Evolutionary conservation across 768 basidiomycete species (phyloP).

Genomic region (Lactarius psammicola): DNA sequence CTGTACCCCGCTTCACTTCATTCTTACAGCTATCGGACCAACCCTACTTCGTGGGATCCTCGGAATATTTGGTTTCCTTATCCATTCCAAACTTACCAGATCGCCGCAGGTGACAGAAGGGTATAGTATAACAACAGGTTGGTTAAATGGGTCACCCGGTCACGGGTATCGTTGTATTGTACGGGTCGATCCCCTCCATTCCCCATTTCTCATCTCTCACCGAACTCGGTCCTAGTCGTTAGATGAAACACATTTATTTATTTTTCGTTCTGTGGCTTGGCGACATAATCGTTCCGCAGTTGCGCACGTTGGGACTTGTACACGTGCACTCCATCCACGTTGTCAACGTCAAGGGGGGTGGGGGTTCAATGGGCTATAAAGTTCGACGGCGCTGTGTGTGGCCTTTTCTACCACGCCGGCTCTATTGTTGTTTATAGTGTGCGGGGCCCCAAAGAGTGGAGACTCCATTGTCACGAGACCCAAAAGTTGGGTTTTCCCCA

Average conservation of each 20-base stretch:
- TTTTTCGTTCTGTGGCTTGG: neutral
- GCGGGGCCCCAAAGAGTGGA: neutral
- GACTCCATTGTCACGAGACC: neutral
- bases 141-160: neutral
- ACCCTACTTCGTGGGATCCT: no score
- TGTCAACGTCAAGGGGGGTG: neutral
- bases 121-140: no score
- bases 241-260: no score
- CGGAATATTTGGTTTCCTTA: no score
- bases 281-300: neutral
- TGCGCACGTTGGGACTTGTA: neutral
- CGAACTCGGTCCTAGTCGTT: no score
- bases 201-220: neutral
- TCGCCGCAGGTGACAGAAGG: no score
- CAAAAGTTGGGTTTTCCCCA: neutral
- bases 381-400: neutral
- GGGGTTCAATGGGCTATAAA: neutral
- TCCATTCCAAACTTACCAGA: no score
- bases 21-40: no score
- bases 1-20: no score
- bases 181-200: neutral
- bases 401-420: neutral
- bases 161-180: neutral
- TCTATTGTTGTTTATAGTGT: neutral
- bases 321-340: neutral